Conservation (phyloP, 352 stramenopile species). For the Globisporangium radiosum region DNA sequence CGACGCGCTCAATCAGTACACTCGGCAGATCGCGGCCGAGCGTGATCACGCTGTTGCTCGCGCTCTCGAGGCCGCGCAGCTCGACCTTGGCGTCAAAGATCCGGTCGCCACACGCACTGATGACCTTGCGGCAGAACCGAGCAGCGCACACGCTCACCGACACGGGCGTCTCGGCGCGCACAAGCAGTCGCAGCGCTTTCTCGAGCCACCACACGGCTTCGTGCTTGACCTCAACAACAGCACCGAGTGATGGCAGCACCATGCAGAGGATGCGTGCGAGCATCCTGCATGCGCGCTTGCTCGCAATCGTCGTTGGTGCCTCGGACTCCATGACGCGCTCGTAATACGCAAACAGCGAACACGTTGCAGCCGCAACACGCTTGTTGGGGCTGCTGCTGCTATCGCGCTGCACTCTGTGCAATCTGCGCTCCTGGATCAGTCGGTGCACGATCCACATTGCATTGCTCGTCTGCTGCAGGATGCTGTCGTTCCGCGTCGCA, state of each 20-base stretch:
- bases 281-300: conserved; percentile 1
- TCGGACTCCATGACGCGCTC: background rate
- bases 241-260: conserved; percentile 6
- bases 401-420: no score
- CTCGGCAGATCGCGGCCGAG: conserved; percentile 23
- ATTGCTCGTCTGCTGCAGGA: conserved; percentile 6
- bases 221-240: conserved; percentile 1
- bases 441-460: conserved; percentile 14
- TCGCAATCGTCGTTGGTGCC: background rate
- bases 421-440: conserved; percentile 1
- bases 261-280: conserved; percentile 7
- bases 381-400: background rate
- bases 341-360: conserved; percentile 8
- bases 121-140: conserved; percentile 9
- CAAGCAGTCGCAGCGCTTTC: conserved; percentile 4
- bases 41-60: conserved; percentile 1
- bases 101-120: conserved; percentile 9
- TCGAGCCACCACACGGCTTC: conserved; percentile 14
- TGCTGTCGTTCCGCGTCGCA: background rate
- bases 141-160: conserved; percentile 6
- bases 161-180: conserved; percentile 1
- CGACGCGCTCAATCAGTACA: conserved; percentile 28
- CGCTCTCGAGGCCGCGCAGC: conserved; percentile 2
- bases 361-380: background rate
- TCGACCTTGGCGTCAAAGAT: conserved; percentile 10